phyloP scores from a whole-genome alignment of 2,329 filamentous ascomycete species.

The Alternaria novae-zelandiae region DNA sequence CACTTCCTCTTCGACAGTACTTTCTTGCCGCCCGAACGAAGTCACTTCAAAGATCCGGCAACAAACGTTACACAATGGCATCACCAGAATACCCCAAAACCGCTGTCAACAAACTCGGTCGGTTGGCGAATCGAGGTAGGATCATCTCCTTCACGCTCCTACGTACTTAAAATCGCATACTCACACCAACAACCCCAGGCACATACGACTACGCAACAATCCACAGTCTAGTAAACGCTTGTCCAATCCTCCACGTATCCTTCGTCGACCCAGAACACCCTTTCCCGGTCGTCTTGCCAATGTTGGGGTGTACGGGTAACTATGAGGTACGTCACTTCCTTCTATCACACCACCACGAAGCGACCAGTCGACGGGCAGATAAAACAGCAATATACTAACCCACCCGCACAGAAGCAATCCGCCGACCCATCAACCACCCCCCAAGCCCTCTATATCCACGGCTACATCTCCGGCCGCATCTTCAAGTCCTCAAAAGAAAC shows the following conservation, averaged over 20 bases:
- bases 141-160: not conserved
- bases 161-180: not conserved
- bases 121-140: conserved; percentile 37
- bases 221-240: conserved; percentile 40
- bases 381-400: not conserved
- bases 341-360: too few relatives aligned
- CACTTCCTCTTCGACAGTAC: not conserved
- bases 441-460: conserved; percentile 45
- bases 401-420: conserved; percentile 44
- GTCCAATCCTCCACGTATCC: conserved; percentile 45
- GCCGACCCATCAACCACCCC: conserved; percentile 64
- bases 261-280: conserved; percentile 53
- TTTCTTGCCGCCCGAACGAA: not conserved
- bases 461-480: conserved; percentile 62
- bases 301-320: conserved; percentile 48
- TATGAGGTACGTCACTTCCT: conserved; percentile 4
- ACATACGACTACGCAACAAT: conserved; percentile 45
- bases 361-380: too few relatives aligned
- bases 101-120: conserved; percentile 36
- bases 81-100: conserved; percentile 32
- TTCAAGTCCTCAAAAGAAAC: conserved; percentile 52
- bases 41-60: not conserved
- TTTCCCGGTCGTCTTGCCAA: conserved; percentile 58
- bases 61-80: conserved; percentile 2
- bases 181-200: conserved; percentile 16